phyloP scores from a whole-genome alignment of 805 yeast species.

The baker's yeast (Saccharomyces cerevisiae) region DNA sequence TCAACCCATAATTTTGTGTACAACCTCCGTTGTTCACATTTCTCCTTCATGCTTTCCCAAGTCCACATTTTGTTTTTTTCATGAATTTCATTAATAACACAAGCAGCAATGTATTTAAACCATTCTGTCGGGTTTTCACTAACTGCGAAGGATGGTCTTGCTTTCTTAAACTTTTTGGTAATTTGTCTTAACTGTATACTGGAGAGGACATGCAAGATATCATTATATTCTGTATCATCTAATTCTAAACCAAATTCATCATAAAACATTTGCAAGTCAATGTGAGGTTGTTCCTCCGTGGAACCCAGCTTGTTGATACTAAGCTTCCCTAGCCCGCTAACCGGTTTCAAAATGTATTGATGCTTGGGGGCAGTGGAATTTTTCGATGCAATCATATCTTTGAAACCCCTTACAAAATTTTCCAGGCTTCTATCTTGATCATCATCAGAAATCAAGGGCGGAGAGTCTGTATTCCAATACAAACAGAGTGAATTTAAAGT shows the following conservation, averaged over 20 bases:
- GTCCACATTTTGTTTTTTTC: conserved; percentile 76
- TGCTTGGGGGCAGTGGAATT: conserved; percentile 28
- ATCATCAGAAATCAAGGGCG: conserved; percentile 43
- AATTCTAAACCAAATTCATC: conserved; percentile 84
- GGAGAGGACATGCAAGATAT: conserved; percentile 71
- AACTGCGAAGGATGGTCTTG: conserved; percentile 49
- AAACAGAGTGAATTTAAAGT: conserved; percentile 66
- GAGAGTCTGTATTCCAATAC: conserved; percentile 73
- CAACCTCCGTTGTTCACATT: conserved; percentile 62
- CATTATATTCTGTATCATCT: conserved; percentile 78
- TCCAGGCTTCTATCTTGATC: conserved; percentile 4
- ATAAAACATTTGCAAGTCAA: conserved; percentile 66
- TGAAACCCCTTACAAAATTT: conserved; percentile 35
- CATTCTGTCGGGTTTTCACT: conserved; percentile 67
- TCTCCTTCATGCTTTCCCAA: conserved; percentile 69
- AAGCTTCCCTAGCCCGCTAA: conserved; percentile 77
- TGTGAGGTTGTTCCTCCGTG: conserved; percentile 58
- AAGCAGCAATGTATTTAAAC: conserved; percentile 74
- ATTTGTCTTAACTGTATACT: conserved; percentile 69
- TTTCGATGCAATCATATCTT: conserved; percentile 34
- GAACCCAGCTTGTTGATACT: conserved; percentile 74
- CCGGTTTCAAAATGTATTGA: conserved; percentile 73
- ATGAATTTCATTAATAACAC: conserved; percentile 71
- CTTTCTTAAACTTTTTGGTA: conserved; percentile 64
- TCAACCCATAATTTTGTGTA: conserved; percentile 64